Evolutionary conservation across 495 filamentous ascomycete species (phyloP).

Genomic region (Copromyces sp.): DNA sequence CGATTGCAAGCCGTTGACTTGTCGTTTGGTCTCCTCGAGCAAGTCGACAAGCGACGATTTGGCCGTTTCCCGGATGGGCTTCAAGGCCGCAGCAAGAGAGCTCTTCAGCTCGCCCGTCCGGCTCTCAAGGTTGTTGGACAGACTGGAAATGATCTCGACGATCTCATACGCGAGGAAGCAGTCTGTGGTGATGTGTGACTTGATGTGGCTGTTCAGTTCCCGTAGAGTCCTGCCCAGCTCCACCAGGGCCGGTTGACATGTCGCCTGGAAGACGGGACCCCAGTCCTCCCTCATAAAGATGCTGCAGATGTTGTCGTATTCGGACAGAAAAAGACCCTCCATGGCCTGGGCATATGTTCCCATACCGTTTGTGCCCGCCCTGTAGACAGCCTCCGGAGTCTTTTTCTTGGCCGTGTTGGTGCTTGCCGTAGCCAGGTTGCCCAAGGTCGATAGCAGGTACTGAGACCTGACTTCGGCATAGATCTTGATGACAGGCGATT

Average conservation of each 20-base stretch:
- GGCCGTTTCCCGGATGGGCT: slow-evolving; percentile 83
- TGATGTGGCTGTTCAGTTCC: slow-evolving; percentile 84
- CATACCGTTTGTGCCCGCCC: slow-evolving; percentile 86
- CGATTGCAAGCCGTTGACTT: slow-evolving; percentile 46
- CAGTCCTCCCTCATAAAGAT: slow-evolving; percentile 81
- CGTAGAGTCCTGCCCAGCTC: slow-evolving; percentile 79
- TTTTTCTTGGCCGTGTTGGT: slow-evolving; percentile 80
- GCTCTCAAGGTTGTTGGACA: slow-evolving; percentile 68
- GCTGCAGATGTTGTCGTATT: slow-evolving; percentile 77
- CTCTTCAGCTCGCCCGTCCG: slow-evolving; percentile 80
- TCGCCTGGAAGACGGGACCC: slow-evolving; percentile 63
- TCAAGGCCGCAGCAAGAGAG: slow-evolving; percentile 71
- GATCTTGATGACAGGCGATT: slow-evolving; percentile 55
- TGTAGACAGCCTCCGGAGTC: slow-evolving; percentile 69
- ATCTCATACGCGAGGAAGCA: slow-evolving; percentile 96
- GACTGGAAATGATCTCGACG: slow-evolving; percentile 75
- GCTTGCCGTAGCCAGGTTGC: slow-evolving; percentile 79
- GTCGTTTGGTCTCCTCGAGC: slow-evolving; percentile 75
- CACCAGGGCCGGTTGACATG: slow-evolving; percentile 61
- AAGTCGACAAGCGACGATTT: slow-evolving; percentile 77
- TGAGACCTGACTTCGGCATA: slow-evolving; percentile 80
- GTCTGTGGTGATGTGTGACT: slow-evolving; percentile 76
- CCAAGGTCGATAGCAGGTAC: slow-evolving; percentile 67
- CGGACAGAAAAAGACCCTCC: slow-evolving; percentile 73
- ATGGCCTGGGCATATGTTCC: slow-evolving; percentile 79